A percentile compares a stretch with the other conserved stretches of the same genome.
These are phyloP conservation scores for Leccinum subfulvum DNA, from an alignment of 1,284 basidiomycete genomes.

Conservation along the genomic window DNA sequence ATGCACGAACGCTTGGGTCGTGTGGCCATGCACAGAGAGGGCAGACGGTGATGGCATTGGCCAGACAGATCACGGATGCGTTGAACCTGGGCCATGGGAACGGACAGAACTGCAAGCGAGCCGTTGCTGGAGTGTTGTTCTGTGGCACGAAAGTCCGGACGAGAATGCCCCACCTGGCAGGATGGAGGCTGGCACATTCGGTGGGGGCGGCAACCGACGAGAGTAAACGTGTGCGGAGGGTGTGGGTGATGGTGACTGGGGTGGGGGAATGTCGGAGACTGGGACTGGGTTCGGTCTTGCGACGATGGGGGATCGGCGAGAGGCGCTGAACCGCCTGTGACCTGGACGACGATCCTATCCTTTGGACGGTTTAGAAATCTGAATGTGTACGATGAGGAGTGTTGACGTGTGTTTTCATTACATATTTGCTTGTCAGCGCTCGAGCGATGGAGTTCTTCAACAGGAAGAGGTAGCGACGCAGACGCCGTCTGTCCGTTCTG, in stretches of 20 bases:
- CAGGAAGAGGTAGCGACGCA: constrained; percentile 44
- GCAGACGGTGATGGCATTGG: constrained; percentile 11
- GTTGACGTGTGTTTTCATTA: constrained; percentile 30
- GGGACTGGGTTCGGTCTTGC: constrained; percentile 18
- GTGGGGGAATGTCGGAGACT: constrained; percentile 38
- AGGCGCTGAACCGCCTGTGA: constrained; percentile 29
- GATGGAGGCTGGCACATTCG: constrained; percentile 4
- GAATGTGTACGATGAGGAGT: constrained; percentile 7
- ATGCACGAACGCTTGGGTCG: constrained; percentile 5
- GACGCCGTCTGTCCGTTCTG: constrained; percentile 53
- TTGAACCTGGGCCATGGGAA: constrained; percentile 20
- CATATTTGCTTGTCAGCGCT: neutral
- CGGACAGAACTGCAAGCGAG: constrained; percentile 29
- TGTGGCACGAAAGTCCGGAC: constrained; percentile 4
- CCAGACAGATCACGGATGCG: constrained; percentile 7
- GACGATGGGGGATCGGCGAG: constrained; percentile 28
- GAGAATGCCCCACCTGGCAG: constrained; percentile 21
- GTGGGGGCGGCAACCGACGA: constrained; percentile 27
- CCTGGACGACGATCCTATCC: constrained; percentile 27
- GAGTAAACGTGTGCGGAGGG: constrained; percentile 27
- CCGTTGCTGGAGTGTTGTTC: constrained; percentile 5
- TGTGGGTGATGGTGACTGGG: constrained; percentile 21
- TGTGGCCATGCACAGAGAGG: constrained; percentile 26
- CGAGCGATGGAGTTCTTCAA: constrained; percentile 39
- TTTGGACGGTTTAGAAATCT: constrained; percentile 23